phyloP scores from a whole-genome alignment of 2,329 filamentous ascomycete species.

The Nothopassalora personata region DNA sequence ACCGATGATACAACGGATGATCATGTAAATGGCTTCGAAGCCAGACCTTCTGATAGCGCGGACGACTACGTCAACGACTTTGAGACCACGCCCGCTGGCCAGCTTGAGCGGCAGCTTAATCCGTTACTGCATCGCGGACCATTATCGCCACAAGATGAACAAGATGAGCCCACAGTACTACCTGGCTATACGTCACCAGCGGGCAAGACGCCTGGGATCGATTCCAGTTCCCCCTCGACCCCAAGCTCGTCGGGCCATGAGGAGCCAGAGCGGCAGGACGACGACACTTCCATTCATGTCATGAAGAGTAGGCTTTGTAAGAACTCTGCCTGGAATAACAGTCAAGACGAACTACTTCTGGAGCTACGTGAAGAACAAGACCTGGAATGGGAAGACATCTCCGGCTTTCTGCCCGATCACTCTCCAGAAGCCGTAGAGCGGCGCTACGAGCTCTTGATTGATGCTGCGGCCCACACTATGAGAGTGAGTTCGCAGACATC shows the following conservation, averaged over 20 bases:
- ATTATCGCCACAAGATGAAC: neutral
- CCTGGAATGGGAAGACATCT: constrained; percentile 26
- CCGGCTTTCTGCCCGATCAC: constrained; percentile 11
- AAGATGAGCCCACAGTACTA: neutral
- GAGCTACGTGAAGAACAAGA: constrained; percentile 27
- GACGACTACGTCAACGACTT: neutral
- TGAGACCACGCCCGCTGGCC: neutral
- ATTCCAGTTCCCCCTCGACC: neutral
- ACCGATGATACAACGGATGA: neutral
- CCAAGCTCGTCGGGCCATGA: neutral
- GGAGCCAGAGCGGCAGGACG: neutral
- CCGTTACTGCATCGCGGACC: neutral
- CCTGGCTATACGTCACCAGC: neutral
- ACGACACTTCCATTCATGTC: neutral
- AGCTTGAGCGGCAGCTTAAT: neutral
- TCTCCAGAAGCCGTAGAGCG: constrained; percentile 12
- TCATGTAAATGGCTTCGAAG: too few species aligned
- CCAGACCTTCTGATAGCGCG: too few species aligned
- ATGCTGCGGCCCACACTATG: neutral
- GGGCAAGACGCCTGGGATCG: neutral
- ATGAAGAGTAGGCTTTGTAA: neutral
- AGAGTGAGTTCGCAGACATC: neutral
- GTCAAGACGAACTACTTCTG: constrained; percentile 36
- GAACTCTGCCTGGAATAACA: constrained; percentile 26
- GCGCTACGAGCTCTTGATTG: constrained; percentile 19